Percentiles rank a stretch among this genome's conserved stretches.
These are phyloP conservation scores for Azolla pinnata DNA, from an alignment of 75 land plant genomes.

Conservation along the genomic window DNA sequence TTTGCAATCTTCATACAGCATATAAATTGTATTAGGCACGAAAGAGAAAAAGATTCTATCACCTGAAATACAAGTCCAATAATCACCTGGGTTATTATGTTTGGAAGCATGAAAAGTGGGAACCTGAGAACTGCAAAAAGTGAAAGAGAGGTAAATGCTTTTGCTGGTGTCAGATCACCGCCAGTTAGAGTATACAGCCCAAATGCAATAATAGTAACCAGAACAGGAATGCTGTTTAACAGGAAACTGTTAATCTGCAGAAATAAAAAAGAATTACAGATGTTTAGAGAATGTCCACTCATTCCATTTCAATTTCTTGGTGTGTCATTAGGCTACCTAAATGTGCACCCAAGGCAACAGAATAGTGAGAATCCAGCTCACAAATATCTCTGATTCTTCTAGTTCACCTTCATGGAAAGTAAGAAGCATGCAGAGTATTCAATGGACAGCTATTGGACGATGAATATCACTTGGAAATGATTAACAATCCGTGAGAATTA, in stretches of 20 bases:
- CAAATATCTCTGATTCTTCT: too few species aligned
- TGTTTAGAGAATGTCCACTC: not conserved
- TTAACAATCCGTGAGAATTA: too few species aligned
- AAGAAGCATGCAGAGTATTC: too few species aligned
- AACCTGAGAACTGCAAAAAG: constrained; percentile 85
- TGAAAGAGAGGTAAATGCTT: constrained; percentile 92
- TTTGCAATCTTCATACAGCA: constrained; percentile 16
- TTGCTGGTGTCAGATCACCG: constrained; percentile 86
- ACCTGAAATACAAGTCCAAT: constrained; percentile 3
- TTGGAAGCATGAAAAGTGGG: constrained; percentile 89
- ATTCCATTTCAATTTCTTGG: too few species aligned
- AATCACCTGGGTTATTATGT: constrained; percentile 74
- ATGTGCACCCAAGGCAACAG: too few species aligned
- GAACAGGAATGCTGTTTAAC: constrained; percentile 79
- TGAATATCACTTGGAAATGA: too few species aligned
- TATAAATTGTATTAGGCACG: not conserved
- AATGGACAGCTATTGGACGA: too few species aligned
- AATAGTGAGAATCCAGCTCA: too few species aligned
- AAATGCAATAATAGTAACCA: constrained; percentile 81
- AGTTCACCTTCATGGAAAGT: too few species aligned
- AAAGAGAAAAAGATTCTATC: too few species aligned
- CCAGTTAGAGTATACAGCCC: constrained; percentile 73
- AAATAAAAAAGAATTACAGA: not conserved
- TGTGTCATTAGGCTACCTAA: too few species aligned
- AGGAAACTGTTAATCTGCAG: constrained; percentile 74